phyloP scores from a whole-genome alignment of 1,284 basidiomycete genomes.

The Golubevia pallescens region DNA sequence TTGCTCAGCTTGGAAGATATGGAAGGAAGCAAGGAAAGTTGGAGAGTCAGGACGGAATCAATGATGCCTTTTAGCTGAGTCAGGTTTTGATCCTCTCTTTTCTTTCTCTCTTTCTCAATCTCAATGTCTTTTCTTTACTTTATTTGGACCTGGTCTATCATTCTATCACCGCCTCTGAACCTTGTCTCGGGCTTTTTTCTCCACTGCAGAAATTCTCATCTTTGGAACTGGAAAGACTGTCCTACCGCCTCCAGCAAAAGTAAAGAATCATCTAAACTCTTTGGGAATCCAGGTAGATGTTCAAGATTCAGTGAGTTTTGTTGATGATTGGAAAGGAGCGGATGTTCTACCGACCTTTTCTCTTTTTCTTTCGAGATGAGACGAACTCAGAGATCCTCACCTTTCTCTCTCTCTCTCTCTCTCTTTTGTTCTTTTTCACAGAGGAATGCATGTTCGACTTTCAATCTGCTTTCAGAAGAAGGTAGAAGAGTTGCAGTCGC shows the following conservation, averaged over 20 bases:
- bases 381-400: conserved; percentile 3
- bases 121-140: too few relatives aligned
- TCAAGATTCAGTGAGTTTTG: conserved; percentile 84
- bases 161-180: not conserved
- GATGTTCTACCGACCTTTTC: not conserved
- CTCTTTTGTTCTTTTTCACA: conserved; percentile 51
- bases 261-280: conserved; percentile 75
- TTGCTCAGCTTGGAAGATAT: not conserved
- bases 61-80: too few relatives aligned
- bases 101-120: too few relatives aligned
- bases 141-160: too few relatives aligned
- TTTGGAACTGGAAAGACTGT: conserved; percentile 83
- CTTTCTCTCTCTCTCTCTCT: not conserved
- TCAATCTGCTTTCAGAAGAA: conserved; percentile 89
- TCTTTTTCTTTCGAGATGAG: not conserved
- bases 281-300: conserved; percentile 88
- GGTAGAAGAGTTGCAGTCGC: conserved; percentile 89
- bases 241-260: conserved; percentile 73
- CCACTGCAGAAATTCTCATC: conserved; percentile 78
- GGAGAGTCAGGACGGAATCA: too few relatives aligned
- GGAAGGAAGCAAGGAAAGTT: too few relatives aligned
- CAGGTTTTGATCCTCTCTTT: too few relatives aligned
- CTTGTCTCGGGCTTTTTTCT: not conserved
- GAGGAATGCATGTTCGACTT: conserved; percentile 92
- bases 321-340: conserved; percentile 9